Base-by-base conservation (phyloP, 116 monocot genomes). In the Iris pallida region DNA sequence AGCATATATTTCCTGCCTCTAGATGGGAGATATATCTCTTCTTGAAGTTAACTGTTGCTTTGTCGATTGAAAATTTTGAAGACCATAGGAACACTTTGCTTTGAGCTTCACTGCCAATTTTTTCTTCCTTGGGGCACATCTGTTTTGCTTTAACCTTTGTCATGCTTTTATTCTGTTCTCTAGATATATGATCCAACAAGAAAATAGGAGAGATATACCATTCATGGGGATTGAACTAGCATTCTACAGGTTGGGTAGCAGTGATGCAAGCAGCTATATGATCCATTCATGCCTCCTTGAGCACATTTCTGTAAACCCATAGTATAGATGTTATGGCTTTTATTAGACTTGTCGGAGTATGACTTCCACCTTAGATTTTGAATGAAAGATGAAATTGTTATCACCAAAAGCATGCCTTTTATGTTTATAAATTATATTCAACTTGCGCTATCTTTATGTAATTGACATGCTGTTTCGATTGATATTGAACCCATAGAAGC, bases 1-100 rank as follows among this genome's bases (percentile, higher is more conserved):
- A 98, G 72, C 97, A 92, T 43, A 98, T 98, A 71, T 98, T 98
- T 65, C 97, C 97, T 69, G 97, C 97, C 12, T 98, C 92, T 0
- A 92, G 97, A 90, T 98, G 97, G 97, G 97, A 98, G 97, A 90
- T 98, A 82, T 64, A 13, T 69, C 30, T 2, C 7, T 52, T 53
- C 66, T 53, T 51, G 57, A 16, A 19, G 57, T 57, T 15, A 2
- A 16, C 57, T 19, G 57, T 57, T 57, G 6, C 8, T 19, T 8
- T 30, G 9, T 5, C 58, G 5, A 0, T 19, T 58, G 8, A 20
- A 17, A 6, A 4, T 58, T 5, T 20, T 58, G 3, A 17, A 17
- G 9, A 58, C 3, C 20, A 6, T 61, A 61, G 11, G 4, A 12
- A 42, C 9, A 6, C 0, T 16, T 15, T 8, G 18, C n/a, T 15